A percentile compares a stretch with the other conserved stretches of the same genome.
Evolutionary conservation across 2,329 filamentous ascomycete species (phyloP).

Genomic region (Parafenestella ontariensis): DNA sequence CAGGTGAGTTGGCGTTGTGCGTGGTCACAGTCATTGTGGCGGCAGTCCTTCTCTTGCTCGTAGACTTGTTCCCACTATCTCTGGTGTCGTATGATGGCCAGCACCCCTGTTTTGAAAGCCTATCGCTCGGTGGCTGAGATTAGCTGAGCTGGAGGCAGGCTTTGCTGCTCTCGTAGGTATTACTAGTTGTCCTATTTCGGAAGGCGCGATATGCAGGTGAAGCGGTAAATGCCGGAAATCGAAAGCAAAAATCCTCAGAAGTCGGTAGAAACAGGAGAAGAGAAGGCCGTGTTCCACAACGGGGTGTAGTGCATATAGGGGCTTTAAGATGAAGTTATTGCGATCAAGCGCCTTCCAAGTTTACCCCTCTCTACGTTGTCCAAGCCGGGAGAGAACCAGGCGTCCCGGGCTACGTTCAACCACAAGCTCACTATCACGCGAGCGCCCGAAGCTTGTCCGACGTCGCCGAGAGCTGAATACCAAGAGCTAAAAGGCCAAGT

Average conservation of each 20-base stretch:
- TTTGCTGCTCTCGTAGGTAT: slow-evolving; percentile 1
- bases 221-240: slow-evolving; percentile 9
- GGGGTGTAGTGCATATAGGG: background rate
- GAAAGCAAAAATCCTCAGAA: background rate
- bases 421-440: background rate
- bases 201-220: slow-evolving; percentile 13
- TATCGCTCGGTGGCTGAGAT: background rate
- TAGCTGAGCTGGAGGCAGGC: background rate
- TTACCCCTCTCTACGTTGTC: slow-evolving; percentile 16
- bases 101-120: background rate
- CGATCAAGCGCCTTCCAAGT: background rate
- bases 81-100: background rate
- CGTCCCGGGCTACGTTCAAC: background rate
- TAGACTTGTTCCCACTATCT: background rate
- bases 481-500: too few species aligned
- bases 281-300: background rate
- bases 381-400: slow-evolving; percentile 9
- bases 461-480: background rate
- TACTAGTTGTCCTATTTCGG: slow-evolving; percentile 18
- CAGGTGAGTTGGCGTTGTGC: slow-evolving; percentile 18
- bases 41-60: slow-evolving; percentile 16
- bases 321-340: background rate
- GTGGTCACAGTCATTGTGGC: slow-evolving; percentile 11
- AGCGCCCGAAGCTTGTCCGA: background rate
- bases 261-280: background rate